These are phyloP conservation scores for Ganoderma sinense DNA, from an alignment of 1,284 basidiomycete genomes.

Conservation along the genomic window DNA sequence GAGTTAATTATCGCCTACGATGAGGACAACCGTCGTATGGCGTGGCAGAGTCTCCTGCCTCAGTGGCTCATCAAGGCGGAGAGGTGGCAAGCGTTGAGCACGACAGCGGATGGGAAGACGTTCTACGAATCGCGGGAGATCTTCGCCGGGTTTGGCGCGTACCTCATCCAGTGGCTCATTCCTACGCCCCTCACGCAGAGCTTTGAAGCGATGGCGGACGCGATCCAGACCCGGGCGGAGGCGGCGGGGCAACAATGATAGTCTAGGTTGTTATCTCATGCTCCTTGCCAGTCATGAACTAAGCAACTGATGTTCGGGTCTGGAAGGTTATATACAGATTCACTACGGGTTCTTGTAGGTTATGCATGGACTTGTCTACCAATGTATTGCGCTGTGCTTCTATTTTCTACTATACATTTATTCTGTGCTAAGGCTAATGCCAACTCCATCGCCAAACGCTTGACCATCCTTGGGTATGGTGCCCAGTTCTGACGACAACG, in stretches of 20 bases:
- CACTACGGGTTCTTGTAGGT: background rate
- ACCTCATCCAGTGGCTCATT: conserved; percentile 58
- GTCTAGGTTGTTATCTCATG: background rate
- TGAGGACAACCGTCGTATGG: conserved; percentile 55
- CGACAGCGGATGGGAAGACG: conserved; percentile 58
- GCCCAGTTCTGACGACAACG: background rate
- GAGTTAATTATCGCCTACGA: conserved; percentile 52
- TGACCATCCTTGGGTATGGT: background rate
- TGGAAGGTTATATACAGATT: background rate
- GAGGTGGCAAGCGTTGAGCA: conserved; percentile 70
- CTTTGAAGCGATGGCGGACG: conserved; percentile 63
- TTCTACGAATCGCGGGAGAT: conserved; percentile 72
- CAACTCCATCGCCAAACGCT: background rate
- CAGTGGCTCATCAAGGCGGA: conserved; percentile 58
- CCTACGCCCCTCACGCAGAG: conserved; percentile 51
- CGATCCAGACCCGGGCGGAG: conserved; percentile 64
- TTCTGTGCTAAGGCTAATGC: background rate
- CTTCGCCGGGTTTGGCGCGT: conserved; percentile 64
- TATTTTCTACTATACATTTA: background rate
- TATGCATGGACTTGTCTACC: background rate
- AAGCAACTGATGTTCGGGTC: background rate
- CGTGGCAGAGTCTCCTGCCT: conserved; percentile 58
- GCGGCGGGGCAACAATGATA: conserved; percentile 15
- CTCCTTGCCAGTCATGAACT: background rate
- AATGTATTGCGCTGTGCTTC: background rate